Evolutionary conservation across 148 eudicot genomes (phyloP), one percentile per base, ranked within the genome.

Genomic region (Linanthus parryae): DNA sequence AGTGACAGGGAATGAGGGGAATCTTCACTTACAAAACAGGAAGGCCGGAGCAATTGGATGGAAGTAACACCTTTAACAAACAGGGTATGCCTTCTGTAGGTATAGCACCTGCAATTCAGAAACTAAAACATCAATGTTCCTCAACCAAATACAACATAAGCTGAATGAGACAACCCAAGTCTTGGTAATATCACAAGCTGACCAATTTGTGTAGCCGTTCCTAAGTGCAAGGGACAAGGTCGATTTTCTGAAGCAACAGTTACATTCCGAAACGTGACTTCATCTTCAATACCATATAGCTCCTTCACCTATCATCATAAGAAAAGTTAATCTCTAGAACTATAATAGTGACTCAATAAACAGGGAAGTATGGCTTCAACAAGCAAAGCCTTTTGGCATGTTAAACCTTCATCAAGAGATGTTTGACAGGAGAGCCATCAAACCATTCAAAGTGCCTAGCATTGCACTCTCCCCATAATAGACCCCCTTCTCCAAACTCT

Each of bases 131-230:
- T n/a, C n/a, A n/a, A n/a, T n/a, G n/a, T n/a, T n/a, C n/a, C n/a
- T n/a, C n/a, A n/a, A n/a, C n/a, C n/a, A n/a, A n/a, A n/a, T n/a
- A n/a, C 36, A 43, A 28, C 14, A n/a, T 15, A 10, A 38, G 0
- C 15, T 21, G 28, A 5, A 44, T 16, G 24, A 25, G 19, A 19
- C 18, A 12, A 19, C 30, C 42, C 23, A 4, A 10, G 21, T 9
- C 21, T 8, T 12, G 0, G 39, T 17, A 21, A 11, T 17, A 65
- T 15, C 24, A 12, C 54, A 44, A 9, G 54, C 82, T 28, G 46
- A 92, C 98, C 99, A 58, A 92, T 92, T 74, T 88, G 96, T 59
- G 99, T 84, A 47, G 99, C 99, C 33, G 99, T 84, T 68, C 96
- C 99, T 22, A 92, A 68, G 76, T 84, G 85, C 62, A 92, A 74